Base-by-base conservation (phyloP, 2,329 filamentous ascomycete species). In the Claviceps spartinae region DNA sequence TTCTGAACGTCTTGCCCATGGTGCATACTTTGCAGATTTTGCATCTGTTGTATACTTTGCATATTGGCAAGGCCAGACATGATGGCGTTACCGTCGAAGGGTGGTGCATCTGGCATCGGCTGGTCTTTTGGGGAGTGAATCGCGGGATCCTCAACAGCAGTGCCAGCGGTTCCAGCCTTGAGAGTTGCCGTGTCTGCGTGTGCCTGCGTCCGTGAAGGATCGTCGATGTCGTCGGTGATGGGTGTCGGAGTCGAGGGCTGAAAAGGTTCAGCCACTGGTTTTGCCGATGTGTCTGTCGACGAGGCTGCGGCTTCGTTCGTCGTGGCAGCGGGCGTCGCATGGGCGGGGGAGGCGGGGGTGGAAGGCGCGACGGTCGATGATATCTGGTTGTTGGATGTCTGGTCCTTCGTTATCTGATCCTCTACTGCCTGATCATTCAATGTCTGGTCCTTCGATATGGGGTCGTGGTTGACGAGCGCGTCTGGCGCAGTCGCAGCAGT, bases 41-140 rank as follows among this genome's bases (percentile, higher is more conserved):
- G 30, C 9, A 34, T 34, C 30, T 34, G 30, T 14, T 43, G 41
- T 6, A 20, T 42, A 20, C 14, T 24, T 43, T 22, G 41, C 5
- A 43, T 8, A 8, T 44, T 26, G 42, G 2, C 8, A 22, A 14
- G 20, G 42, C 11, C 42, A 11, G 55, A 42, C 36, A 54, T 48
- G 37, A 52, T 38, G 42, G 52, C 11, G 43, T 43, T 47, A 7
- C 22, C 22, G 7, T 22, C 16, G 37, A 16, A 47, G 18, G 8
- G 7, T 41, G 47, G 47, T 41, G 56, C 59, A 20, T 59, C 57
- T 13, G 52, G 49, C 54, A 56, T 58, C 14, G 55, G 36, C 50
- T 54, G 50, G 50, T 60, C 57, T 46, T 51, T 36, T 5, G 8
- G n/a, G 20, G 47, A 51, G 46, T 30, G 46, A 20, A 41, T 37